phyloP scores from a whole-genome alignment of 2,329 filamentous ascomycete species.

The Nigrograna mackinnonii region DNA sequence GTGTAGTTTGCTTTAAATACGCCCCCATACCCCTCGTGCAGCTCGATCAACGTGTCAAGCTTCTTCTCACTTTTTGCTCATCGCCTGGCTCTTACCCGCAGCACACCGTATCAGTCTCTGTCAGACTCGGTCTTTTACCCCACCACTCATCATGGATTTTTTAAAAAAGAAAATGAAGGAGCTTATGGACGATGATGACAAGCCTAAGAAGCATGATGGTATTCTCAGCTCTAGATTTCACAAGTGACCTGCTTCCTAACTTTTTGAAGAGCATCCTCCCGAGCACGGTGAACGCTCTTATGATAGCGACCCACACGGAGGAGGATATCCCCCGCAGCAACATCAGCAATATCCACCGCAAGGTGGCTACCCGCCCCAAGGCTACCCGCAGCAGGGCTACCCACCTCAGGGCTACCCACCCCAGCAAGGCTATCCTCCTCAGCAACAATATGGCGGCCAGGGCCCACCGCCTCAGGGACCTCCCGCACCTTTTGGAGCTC shows the following conservation, averaged over 20 bases:
- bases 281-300: background rate
- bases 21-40: conserved; percentile 9
- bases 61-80: conserved; percentile 6
- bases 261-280: background rate
- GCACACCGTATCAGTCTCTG: background rate
- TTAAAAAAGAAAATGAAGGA: conserved; percentile 52
- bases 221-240: background rate
- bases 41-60: conserved; percentile 6
- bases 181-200: conserved; percentile 43
- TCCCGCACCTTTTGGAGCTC: conserved; percentile 48
- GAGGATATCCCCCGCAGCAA: conserved; percentile 10
- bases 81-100: conserved; percentile 2
- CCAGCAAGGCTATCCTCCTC: conserved; percentile 11
- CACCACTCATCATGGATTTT: conserved; percentile 43
- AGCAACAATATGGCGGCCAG: conserved; percentile 11
- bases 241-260: background rate
- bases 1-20: conserved; percentile 20
- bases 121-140: background rate
- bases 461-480: conserved; percentile 30
- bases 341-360: conserved; percentile 19
- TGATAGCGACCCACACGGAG: background rate
- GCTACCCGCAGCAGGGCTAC: conserved; percentile 11
- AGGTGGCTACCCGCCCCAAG: background rate
- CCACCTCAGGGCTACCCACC: conserved; percentile 23
- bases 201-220: conserved; percentile 25